Base-by-base conservation (phyloP, 805 yeast species). In the Schwanniomyces polymorphus region DNA sequence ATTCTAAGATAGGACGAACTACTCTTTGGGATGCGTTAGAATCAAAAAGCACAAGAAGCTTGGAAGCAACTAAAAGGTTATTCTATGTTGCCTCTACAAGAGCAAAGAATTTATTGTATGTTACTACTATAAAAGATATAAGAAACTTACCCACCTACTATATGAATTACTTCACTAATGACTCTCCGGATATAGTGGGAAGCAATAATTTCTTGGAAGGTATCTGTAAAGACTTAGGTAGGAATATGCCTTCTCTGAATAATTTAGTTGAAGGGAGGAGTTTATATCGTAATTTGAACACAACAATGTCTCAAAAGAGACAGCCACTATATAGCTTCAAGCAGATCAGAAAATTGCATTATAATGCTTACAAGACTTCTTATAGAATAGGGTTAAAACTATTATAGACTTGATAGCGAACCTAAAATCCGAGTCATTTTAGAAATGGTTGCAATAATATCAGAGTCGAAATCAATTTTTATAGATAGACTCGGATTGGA, bases 1-100 rank as follows among this genome's bases (percentile, higher is more conserved):
- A 63, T 2, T 27, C 35, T 12, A 17, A 38, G 8, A n/a, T 23
- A 21, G 17, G 45, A 46, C 23, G 11, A 31, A 4, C 51, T 41
- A 26, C 53, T 44, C 33, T 39, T 10, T 58, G 57, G 60, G 54
- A 52, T 28, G 37, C 55, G 1, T 37, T 59, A 18, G 27, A 56
- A 7, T 35, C 28, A 1, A 46, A 49, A 4, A 27, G 16, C 1
- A 46, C 39, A 27, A 21, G 42, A 45, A 48, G 43, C 56, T 60
- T 37, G 17, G 48, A 51, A 1, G 67, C 63, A 12, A 73, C 70
- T 12, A 66, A 70, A 12, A 69, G 82, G 41, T 59, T 80, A 10
- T 64, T 80, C 14, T 86, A 85, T 58, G 91, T 86, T 2, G 91
- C 84, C 1, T 65, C 78, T 58, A 85, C 91, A 0, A 71, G 92